A percentile compares a stretch with the other conserved stretches of the same genome.
phyloP scores from a whole-genome alignment of 306 rosid species.

The Quercus mongolica region DNA sequence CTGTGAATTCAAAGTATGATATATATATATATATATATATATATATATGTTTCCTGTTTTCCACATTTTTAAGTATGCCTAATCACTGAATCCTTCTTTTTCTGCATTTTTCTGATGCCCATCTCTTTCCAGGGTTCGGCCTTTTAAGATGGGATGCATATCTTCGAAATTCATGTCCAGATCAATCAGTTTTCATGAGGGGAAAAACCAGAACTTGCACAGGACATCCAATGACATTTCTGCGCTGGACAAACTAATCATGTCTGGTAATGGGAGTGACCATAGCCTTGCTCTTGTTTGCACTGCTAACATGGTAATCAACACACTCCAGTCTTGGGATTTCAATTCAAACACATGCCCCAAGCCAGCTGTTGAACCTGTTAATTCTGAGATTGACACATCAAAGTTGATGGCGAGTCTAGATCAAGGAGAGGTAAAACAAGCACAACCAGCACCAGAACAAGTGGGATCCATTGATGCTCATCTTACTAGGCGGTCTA shows the following conservation, averaged over 20 bases:
- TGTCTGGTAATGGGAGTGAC: constrained; percentile 27
- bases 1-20: neutral
- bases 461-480: neutral
- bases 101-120: neutral
- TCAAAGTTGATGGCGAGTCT: constrained; percentile 16
- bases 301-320: constrained; percentile 27
- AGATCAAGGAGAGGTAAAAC: constrained; percentile 12
- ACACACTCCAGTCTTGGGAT: constrained; percentile 32
- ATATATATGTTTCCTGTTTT: neutral
- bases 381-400: constrained; percentile 23
- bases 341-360: constrained; percentile 16
- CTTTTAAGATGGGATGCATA: constrained; percentile 44
- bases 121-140: neutral
- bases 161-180: constrained; percentile 45
- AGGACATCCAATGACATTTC: constrained; percentile 33
- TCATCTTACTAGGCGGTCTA: constrained; percentile 23
- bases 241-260: constrained; percentile 33
- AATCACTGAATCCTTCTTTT: neutral
- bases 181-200: constrained; percentile 40
- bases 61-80: neutral
- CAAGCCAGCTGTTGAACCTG: constrained; percentile 15
- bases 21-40: too few relatives aligned
- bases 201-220: constrained; percentile 25
- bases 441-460: neutral
- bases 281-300: constrained; percentile 40